Evolutionary conservation across 2,329 filamentous ascomycete genomes (phyloP).

Genomic region (Thielaviopsis ethacetica): DNA sequence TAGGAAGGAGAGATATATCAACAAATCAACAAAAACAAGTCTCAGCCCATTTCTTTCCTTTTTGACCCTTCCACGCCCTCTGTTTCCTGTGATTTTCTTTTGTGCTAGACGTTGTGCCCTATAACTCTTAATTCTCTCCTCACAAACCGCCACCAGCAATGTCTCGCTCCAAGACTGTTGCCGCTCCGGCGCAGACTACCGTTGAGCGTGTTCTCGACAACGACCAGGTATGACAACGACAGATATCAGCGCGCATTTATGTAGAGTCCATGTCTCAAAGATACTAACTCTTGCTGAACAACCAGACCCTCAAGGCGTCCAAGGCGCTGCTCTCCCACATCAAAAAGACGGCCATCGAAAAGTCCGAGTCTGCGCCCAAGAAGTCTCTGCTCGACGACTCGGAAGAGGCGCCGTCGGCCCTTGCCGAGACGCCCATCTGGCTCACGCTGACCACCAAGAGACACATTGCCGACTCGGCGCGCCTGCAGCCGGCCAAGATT

Average conservation of each 20-base stretch:
- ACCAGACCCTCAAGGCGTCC: constrained; percentile 43
- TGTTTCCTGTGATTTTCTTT: not conserved
- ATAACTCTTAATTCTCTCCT: not conserved
- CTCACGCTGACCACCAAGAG: constrained; percentile 48
- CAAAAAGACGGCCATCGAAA: constrained; percentile 36
- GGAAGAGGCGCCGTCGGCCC: constrained; percentile 18
- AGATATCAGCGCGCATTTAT: not conserved
- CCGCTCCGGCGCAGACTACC: constrained; percentile 4
- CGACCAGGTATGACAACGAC: constrained; percentile 5
- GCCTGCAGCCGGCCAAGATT: constrained; percentile 74
- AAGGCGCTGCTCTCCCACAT: constrained; percentile 47
- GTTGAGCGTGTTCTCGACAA: constrained; percentile 1
- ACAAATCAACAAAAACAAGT: not conserved
- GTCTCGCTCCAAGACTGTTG: constrained; percentile 8
- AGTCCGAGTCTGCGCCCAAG: constrained; percentile 30
- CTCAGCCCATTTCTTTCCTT: not conserved
- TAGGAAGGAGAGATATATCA: not conserved
- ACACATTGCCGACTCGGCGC: constrained; percentile 54
- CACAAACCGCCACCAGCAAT: constrained; percentile 1
- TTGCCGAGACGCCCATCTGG: constrained; percentile 39
- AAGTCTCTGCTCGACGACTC: constrained; percentile 38
- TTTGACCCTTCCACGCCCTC: not conserved
- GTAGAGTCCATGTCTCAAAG: not conserved
- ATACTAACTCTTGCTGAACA: not conserved
- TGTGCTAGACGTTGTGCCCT: not conserved